These are phyloP conservation scores for Knoxdaviesia proteae DNA, from an alignment of 2,329 filamentous ascomycete genomes.

Conservation along the genomic window DNA sequence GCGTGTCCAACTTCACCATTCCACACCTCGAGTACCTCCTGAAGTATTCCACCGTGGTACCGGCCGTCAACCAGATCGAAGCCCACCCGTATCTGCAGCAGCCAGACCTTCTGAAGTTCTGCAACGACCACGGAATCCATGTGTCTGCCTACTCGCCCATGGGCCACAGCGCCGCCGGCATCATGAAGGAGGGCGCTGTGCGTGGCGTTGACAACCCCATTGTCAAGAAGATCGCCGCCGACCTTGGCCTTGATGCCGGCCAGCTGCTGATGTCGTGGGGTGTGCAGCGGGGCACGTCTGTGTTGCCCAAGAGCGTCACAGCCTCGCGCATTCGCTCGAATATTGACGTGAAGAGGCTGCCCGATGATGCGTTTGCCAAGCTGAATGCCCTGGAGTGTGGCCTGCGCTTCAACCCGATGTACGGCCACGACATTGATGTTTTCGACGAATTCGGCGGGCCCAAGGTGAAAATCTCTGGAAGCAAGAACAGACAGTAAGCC, in stretches of 20 bases:
- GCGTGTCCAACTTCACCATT: constrained; percentile 29
- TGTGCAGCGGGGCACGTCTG: constrained; percentile 39
- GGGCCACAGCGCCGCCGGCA: constrained; percentile 40
- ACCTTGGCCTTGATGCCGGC: constrained; percentile 17
- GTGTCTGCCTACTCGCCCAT: constrained; percentile 56
- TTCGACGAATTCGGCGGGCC: constrained; percentile 20
- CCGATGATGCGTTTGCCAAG: constrained; percentile 14
- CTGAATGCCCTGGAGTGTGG: constrained; percentile 18
- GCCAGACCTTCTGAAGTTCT: constrained; percentile 49
- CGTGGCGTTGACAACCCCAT: constrained; percentile 21
- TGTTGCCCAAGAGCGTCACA: constrained; percentile 47
- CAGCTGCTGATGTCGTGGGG: constrained; percentile 33
- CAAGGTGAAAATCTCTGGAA: constrained; percentile 9
- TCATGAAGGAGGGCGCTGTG: too few relatives aligned
- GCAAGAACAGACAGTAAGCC: too few relatives aligned
- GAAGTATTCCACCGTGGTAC: constrained; percentile 28
- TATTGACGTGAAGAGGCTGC: constrained; percentile 18
- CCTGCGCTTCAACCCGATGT: constrained; percentile 21
- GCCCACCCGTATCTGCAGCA: constrained; percentile 51
- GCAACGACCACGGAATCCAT: constrained; percentile 46
- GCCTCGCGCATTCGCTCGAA: constrained; percentile 45
- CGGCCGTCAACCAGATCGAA: constrained; percentile 48
- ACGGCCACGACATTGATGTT: constrained; percentile 21
- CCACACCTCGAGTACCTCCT: constrained; percentile 20
- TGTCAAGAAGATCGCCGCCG: constrained; percentile 23